Conservation (phyloP, 352 stramenopile species). For the Globisporangium splendens region DNA sequence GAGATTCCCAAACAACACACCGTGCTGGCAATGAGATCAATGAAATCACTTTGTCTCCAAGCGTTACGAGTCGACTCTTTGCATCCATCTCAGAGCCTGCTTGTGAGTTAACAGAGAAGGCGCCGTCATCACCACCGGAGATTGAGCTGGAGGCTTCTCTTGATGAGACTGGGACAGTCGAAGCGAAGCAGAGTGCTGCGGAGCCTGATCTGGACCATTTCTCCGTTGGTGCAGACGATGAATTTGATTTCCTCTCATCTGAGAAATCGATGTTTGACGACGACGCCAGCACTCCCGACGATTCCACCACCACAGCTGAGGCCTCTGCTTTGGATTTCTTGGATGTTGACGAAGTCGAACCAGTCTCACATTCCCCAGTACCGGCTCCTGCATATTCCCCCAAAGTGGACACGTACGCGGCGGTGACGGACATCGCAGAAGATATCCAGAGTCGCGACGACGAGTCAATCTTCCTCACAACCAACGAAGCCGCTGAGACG, state of each 20-base stretch:
- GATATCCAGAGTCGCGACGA: conserved; percentile 36
- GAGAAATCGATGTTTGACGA: conserved; percentile 14
- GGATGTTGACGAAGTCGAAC: not conserved
- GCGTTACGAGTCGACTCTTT: not conserved
- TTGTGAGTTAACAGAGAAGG: not conserved
- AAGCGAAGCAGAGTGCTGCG: not conserved
- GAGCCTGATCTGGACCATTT: not conserved
- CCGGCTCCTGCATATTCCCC: conserved; percentile 7
- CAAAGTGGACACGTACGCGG: conserved; percentile 1
- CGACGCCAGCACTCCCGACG: not conserved
- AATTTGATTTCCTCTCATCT: conserved; percentile 34
- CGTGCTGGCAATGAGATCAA: not conserved
- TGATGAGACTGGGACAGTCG: not conserved
- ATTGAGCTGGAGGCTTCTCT: not conserved
- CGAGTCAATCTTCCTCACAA: not conserved
- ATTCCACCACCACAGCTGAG: not conserved
- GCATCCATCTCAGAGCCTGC: not conserved
- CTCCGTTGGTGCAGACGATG: conserved; percentile 10
- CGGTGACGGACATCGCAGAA: conserved; percentile 44
- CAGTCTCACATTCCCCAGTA: not conserved
- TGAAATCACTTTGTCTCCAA: not conserved
- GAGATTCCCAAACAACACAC: not conserved
- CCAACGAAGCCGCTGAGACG: not conserved
- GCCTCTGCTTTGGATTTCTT: not conserved
- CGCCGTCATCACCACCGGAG: not conserved